A percentile compares a stretch with the other conserved stretches of the same genome.
Evolutionary conservation across 2,329 filamentous ascomycete species (phyloP).

Genomic region (Clarireedia sp.): DNA sequence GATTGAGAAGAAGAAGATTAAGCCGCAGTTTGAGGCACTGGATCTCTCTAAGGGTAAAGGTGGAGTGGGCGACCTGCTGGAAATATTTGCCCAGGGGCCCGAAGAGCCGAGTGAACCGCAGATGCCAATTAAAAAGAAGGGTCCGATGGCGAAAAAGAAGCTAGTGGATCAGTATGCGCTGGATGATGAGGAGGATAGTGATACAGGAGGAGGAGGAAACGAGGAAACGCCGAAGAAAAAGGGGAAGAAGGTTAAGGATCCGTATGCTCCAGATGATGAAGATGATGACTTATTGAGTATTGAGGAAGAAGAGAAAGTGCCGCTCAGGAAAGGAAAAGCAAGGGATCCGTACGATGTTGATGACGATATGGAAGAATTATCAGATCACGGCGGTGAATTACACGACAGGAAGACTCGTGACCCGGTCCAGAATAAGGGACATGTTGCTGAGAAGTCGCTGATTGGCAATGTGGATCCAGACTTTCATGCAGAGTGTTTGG

Average conservation of each 20-base stretch:
- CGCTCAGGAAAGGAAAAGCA: neutral
- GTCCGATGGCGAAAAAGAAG: neutral
- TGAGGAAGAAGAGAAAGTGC: neutral
- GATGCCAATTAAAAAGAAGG: constrained; percentile 6
- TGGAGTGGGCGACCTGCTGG: constrained; percentile 5
- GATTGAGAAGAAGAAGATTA: neutral
- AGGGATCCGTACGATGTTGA: constrained; percentile 2
- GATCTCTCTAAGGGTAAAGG: constrained; percentile 1
- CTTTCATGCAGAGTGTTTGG: constrained; percentile 25
- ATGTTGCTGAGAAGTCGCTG: constrained; percentile 1
- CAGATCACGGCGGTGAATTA: neutral
- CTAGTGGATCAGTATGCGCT: constrained; percentile 4
- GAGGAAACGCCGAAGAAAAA: neutral
- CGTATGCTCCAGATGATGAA: neutral
- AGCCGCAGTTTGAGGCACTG: neutral
- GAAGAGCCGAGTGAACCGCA: constrained; percentile 3
- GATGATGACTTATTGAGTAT: constrained; percentile 2
- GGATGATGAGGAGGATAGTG: constrained; percentile 2
- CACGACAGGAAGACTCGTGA: neutral
- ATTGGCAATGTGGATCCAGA: constrained; percentile 22
- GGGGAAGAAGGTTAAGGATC: neutral
- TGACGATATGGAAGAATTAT: constrained; percentile 1
- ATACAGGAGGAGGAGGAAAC: neutral
- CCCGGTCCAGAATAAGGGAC: neutral
- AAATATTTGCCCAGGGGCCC: constrained; percentile 7